phyloP scores from a whole-genome alignment of 371 early-diverging fungal genomes.

The Parasitella parasitica region DNA sequence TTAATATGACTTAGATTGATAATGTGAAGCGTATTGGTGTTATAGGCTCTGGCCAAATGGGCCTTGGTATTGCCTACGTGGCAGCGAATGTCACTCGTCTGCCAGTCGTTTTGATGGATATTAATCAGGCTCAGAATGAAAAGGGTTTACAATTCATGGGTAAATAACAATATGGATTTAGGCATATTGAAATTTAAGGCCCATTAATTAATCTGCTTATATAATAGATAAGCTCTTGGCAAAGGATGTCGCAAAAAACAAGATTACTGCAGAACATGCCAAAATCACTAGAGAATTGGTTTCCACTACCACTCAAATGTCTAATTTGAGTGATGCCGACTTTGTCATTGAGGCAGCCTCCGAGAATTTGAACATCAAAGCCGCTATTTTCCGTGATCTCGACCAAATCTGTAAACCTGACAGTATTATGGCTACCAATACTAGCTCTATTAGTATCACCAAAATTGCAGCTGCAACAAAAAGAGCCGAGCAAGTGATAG shows the following conservation, averaged over 20 bases:
- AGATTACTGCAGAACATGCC: constrained; percentile 80
- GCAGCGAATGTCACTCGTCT: constrained; percentile 82
- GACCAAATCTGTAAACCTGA: constrained; percentile 65
- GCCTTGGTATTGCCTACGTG: constrained; percentile 96
- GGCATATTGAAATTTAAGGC: too few relatives aligned
- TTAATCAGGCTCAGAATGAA: constrained; percentile 75
- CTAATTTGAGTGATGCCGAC: constrained; percentile 65
- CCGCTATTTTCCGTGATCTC: constrained; percentile 78
- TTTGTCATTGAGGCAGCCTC: constrained; percentile 96
- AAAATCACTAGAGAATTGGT: constrained; percentile 68
- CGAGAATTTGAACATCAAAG: constrained; percentile 88
- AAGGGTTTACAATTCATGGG: constrained; percentile 2
- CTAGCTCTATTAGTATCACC: constrained; percentile 93
- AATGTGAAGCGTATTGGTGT: constrained; percentile 68
- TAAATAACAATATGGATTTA: background rate
- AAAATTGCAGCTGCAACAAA: constrained; percentile 91
- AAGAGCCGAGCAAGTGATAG: constrained; percentile 84
- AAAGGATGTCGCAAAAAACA: constrained; percentile 90
- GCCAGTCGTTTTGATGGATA: constrained; percentile 82
- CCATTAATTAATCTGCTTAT: too few relatives aligned
- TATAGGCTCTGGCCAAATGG: constrained; percentile 89
- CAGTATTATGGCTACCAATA: constrained; percentile 95
- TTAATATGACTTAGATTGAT: constrained; percentile 10
- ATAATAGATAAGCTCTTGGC: constrained; percentile 79
- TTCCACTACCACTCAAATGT: constrained; percentile 57